Percentiles rank a stretch among this genome's conserved stretches.
These are phyloP conservation scores for Umbellularia californica DNA, from an alignment of 164 flowering plant species.

Conservation along the genomic window DNA sequence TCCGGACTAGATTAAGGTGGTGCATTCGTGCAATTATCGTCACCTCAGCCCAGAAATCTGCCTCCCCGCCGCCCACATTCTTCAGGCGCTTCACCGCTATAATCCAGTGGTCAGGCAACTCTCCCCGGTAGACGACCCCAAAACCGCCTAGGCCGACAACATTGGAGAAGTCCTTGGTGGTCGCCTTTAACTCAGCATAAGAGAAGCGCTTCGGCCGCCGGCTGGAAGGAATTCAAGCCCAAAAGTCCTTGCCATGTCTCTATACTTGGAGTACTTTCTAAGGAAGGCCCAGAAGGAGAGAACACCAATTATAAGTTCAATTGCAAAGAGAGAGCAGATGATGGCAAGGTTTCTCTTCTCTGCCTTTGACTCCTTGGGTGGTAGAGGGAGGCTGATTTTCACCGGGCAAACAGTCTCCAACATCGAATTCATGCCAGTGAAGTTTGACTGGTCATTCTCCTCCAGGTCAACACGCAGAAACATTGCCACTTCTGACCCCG, in stretches of 20 bases:
- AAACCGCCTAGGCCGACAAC: constrained; percentile 67
- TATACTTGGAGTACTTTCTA: constrained; percentile 58
- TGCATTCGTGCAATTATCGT: constrained; percentile 83
- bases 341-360: constrained; percentile 50
- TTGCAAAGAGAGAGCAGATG: constrained; percentile 45
- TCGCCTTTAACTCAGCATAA: constrained; percentile 54
- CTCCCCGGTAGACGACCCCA: constrained; percentile 64
- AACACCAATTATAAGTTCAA: constrained; percentile 57
- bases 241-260: constrained; percentile 64
- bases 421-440: constrained; percentile 50
- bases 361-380: constrained; percentile 42
- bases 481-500: constrained; percentile 36
- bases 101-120: constrained; percentile 48
- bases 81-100: constrained; percentile 68
- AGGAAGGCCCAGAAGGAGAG: constrained; percentile 65
- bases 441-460: constrained; percentile 38
- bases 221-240: constrained; percentile 67
- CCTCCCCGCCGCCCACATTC: constrained; percentile 42
- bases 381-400: constrained; percentile 45
- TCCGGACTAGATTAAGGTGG: constrained; percentile 67
- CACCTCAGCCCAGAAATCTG: constrained; percentile 87
- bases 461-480: constrained; percentile 43
- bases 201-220: constrained; percentile 67
- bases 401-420: constrained; percentile 55
- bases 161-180: constrained; percentile 56